Evolutionary conservation across 2,329 filamentous ascomycete genomes (phyloP).

Genomic region (Claviceps monticola): DNA sequence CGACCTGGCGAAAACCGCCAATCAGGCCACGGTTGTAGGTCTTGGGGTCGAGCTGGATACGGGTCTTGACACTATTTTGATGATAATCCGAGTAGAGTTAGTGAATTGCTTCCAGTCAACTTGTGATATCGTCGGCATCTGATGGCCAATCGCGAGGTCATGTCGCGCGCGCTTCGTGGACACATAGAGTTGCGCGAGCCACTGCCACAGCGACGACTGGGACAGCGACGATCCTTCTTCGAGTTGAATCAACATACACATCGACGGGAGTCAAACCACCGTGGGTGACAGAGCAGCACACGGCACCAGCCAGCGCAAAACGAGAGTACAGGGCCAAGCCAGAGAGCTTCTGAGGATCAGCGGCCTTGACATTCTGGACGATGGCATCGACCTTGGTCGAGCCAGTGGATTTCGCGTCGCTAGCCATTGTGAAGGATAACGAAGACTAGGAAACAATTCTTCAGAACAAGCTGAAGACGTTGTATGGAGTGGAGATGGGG

Average conservation of each 20-base stretch:
- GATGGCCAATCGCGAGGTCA: not conserved
- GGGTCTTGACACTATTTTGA: constrained; percentile 68
- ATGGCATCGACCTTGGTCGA: constrained; percentile 31
- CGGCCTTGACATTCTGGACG: constrained; percentile 27
- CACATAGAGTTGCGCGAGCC: not conserved
- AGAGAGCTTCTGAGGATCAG: constrained; percentile 28
- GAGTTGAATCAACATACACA: constrained; percentile 64
- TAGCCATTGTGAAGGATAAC: constrained; percentile 29
- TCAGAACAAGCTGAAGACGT: constrained; percentile 3
- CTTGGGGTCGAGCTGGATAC: constrained; percentile 80
- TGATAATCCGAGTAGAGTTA: not conserved
- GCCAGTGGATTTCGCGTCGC: constrained; percentile 21
- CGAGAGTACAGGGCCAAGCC: constrained; percentile 71
- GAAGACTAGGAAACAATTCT: constrained; percentile 1
- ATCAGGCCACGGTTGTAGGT: constrained; percentile 84
- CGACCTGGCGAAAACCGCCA: constrained; percentile 75
- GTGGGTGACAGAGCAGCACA: constrained; percentile 98
- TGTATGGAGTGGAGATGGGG: constrained; percentile 6
- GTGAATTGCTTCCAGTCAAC: not conserved
- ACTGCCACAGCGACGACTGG: not conserved
- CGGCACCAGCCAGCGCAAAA: constrained; percentile 91
- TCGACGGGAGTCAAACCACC: constrained; percentile 94
- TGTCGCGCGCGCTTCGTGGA: not conserved
- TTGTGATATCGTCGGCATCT: not conserved
- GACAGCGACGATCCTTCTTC: not conserved